These are phyloP conservation scores for Colletotrichum sublineola DNA, from an alignment of 2,329 filamentous ascomycete genomes.

Conservation along the genomic window DNA sequence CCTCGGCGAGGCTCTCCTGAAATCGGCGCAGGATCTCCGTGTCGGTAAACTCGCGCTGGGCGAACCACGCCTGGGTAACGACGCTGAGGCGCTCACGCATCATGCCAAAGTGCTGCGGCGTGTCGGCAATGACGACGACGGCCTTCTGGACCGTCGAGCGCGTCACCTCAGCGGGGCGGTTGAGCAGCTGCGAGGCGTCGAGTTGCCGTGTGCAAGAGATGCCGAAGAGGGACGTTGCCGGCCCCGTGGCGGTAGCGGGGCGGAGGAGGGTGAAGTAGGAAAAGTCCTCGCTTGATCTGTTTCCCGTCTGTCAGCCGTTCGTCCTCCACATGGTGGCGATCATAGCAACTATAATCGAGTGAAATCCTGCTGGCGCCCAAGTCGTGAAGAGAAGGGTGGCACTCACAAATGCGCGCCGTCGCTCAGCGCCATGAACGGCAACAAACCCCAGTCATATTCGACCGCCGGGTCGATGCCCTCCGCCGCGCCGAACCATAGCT, in stretches of 20 bases:
- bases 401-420: constrained; percentile 94
- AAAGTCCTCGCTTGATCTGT: constrained; percentile 91
- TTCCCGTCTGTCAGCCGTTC: constrained; percentile 21
- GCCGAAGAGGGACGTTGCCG: constrained; percentile 89
- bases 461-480: constrained; percentile 82
- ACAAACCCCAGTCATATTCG: constrained; percentile 89
- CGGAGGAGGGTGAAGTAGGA: constrained; percentile 95
- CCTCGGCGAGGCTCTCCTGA: constrained; percentile 85
- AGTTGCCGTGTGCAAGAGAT: constrained; percentile 96
- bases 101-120: constrained; percentile 89
- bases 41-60: constrained; percentile 92
- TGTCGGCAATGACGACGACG: constrained; percentile 94
- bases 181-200: constrained; percentile 81
- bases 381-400: constrained; percentile 13
- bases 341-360: background rate
- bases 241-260: constrained; percentile 64
- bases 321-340: background rate
- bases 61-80: constrained; percentile 96
- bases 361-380: background rate
- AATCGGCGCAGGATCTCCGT: constrained; percentile 91
- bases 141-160: constrained; percentile 98
- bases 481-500: constrained; percentile 85
- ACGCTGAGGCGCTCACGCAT: constrained; percentile 90
- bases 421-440: constrained; percentile 97
- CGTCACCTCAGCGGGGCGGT: constrained; percentile 90